phyloP scores from a whole-genome alignment of 177 flowering plant genomes.

The Vitis hybrid region DNA sequence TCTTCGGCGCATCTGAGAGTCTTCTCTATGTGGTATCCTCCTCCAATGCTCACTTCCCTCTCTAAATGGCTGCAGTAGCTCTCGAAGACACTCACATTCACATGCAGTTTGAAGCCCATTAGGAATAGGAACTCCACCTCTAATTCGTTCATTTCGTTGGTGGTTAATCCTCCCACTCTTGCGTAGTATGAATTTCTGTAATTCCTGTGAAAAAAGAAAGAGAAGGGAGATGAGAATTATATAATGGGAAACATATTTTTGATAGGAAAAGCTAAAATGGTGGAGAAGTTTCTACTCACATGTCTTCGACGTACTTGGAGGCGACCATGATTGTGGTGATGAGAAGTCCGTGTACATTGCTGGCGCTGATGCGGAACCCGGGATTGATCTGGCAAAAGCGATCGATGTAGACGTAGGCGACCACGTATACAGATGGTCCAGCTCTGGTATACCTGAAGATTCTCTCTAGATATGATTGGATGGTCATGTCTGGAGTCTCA shows the following conservation, averaged over 20 bases:
- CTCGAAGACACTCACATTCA: constrained; percentile 77
- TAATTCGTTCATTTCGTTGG: constrained; percentile 65
- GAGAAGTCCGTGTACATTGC: constrained; percentile 82
- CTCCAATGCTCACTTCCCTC: constrained; percentile 92
- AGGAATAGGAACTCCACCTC: constrained; percentile 75
- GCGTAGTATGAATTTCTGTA: constrained; percentile 85
- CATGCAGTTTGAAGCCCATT: constrained; percentile 81
- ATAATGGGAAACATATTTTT: not conserved
- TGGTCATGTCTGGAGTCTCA: constrained; percentile 67
- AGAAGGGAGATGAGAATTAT: not conserved
- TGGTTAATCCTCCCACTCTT: constrained; percentile 74
- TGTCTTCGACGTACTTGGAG: constrained; percentile 89
- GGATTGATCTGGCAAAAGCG: constrained; percentile 68
- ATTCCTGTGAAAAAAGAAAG: constrained; percentile 53
- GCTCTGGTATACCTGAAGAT: constrained; percentile 72
- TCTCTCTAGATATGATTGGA: constrained; percentile 72
- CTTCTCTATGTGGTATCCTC: constrained; percentile 87
- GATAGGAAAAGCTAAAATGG: not conserved
- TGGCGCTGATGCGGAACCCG: constrained; percentile 53
- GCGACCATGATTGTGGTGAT: constrained; percentile 92
- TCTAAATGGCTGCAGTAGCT: constrained; percentile 82
- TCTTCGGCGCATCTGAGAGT: constrained; percentile 70
- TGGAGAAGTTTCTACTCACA: constrained; percentile 44
- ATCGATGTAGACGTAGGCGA: constrained; percentile 85
- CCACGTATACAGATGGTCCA: constrained; percentile 78